Base-by-base conservation (phyloP, 1,284 basidiomycete species). In the Apiotrichum laibachii region DNA sequence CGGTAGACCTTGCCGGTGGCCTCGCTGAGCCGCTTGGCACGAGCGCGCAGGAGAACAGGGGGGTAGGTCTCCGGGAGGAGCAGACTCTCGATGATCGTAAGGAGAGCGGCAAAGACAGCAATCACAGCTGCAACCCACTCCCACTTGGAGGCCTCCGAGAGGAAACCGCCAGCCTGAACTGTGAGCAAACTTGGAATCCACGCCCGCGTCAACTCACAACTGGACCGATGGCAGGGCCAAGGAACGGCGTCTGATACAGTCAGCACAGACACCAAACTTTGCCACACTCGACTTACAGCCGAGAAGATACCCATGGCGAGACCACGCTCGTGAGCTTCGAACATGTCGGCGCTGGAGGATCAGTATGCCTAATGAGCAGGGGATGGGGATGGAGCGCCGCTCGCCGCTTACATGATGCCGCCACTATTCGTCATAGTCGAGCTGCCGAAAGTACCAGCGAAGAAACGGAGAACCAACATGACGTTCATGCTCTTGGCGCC, bases 61-160 rank as follows among this genome's bases (percentile, higher is more conserved):
- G 76, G 70, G 62, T 81, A 80, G 0, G 80, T 81, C 64, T 81
- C 80, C 2, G 80, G 78, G 22, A 72, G 65, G 44, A 72, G 60
- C 50, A 76, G 48, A 16, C 61, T 55, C 42, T 65, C 69, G 33
- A 71, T 52, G 55, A 76, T 60, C 33, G 77, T 77, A 43, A 75
- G 66, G 47, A 75, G 54, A 10, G 70, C 67, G 56, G 75, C 72
- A 66, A 81, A 79, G 53, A 80, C 69, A 63, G 86, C 82, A 78
- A 88, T 83, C 45, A 88, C 74, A 81, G 84, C 86, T 68, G 87
- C 87, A 53, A 85, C 84, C 79, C 80, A 81, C 42, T 77, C 57
- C 80, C 80, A 81, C 2, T 67, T 68, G 9, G 57, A 39, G 5
- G 61, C 61, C 45, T 70, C 66, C 11, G 70, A 70, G n/a, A 81